Evolutionary conservation across 2,329 filamentous ascomycete genomes (phyloP), one percentile per base, ranked within the genome.

Genomic region (Aspergillus phoenicis): DNA sequence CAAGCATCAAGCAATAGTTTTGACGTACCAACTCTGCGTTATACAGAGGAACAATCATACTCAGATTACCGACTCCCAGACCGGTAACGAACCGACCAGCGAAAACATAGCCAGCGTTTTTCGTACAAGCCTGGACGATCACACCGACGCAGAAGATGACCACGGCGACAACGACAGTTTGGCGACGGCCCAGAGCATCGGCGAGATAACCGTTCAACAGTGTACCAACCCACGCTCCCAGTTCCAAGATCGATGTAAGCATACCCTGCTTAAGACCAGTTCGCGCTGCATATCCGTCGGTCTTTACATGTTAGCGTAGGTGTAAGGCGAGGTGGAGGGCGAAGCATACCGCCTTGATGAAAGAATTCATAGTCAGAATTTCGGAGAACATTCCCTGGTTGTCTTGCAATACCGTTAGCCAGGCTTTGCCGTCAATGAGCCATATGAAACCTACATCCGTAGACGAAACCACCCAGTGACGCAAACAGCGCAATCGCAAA

Each of bases 331-430:
- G 5, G 51, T 3, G 58, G 62, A 17, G 72, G 73, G 75, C 76
- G 38, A 69, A 62, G 55, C 78, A 76, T 75, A 82, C 82, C 43
- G 82, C 75, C 48, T 72, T 62, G 43, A 76, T 75, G 63, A 83
- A 84, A 1, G 78, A 76, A 4, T 72, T 69, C 81, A 84, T 83
- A 22, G 78, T 80, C 58, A 86, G 68, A 22, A 93, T 85, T 24
- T 89, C 89, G n/a, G 85, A 86, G 76, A 91, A 91, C 76, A 91
- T 88, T 66, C 89, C 90, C 72, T 91, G 88, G 70, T 92, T 91
- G 77, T 91, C 71, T 74, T 28, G 17, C 11, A 13, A 15, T 1
- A 30, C 5, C 5, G 13, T 49, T 22, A 57, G 28, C 24, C 6
- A 15, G 1, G n/a, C 2, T 10, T n/a, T 4, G 13, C n/a, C 1